Base-by-base conservation (phyloP, 768 basidiomycete species). In the Serendipita vermifera region DNA sequence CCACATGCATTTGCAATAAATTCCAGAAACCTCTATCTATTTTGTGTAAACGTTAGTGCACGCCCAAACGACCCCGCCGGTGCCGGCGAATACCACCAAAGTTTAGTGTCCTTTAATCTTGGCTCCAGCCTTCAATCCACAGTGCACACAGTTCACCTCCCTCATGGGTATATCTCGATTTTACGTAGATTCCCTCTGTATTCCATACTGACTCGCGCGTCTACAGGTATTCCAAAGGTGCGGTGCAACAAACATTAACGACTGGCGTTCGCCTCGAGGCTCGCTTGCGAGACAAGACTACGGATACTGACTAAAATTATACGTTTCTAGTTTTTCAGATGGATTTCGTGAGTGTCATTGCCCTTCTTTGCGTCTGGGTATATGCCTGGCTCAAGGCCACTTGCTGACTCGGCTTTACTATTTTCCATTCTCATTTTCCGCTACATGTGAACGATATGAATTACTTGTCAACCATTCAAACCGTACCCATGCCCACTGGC, bases 251-350 rank as follows among this genome's bases (percentile, higher is more conserved):
- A 27, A 54, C 33, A 32, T n/a, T n/a, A n/a, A n/a, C n/a, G n/a
- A n/a, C n/a, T n/a, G n/a, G n/a, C n/a, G n/a, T n/a, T n/a, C n/a
- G n/a, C n/a, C n/a, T n/a, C n/a, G n/a, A n/a, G n/a, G n/a, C n/a
- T n/a, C n/a, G n/a, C n/a, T n/a, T n/a, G 9, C 54, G 14, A 33
- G 17, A 7, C 14, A 38, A 14, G 43, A 36, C 26, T 22, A 51
- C 9, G 1, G 39, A 22, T 39, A 33, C n/a, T 57, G 55, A 36
- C 55, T 41, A n/a, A 24, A 33, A 33, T 56, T 2, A 41, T 38
- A 41, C 54, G 24, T 56, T 22, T 55, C 55, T 62, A 94, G 92
- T 96, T 96, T 73, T 96, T 96, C 77, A 83, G 91, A 70, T 96
- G 91, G 68, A 88, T 93, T 63, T 93, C 91, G 84, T 88, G 69